These are phyloP conservation scores for Diaporthe sp. DNA, from an alignment of 2,329 filamentous ascomycete genomes.

Conservation along the genomic window DNA sequence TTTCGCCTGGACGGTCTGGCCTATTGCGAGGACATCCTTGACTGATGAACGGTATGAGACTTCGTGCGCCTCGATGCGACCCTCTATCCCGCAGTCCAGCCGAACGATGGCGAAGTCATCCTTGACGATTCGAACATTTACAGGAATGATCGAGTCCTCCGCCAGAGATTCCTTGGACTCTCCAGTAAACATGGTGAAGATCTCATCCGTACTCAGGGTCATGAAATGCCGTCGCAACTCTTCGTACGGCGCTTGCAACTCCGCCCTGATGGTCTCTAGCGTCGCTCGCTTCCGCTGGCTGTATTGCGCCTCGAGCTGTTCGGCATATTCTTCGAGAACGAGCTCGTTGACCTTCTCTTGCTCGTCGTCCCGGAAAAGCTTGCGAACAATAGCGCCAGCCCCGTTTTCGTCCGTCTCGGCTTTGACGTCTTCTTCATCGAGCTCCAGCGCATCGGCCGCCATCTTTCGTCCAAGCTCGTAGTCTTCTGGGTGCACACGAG, in stretches of 20 bases:
- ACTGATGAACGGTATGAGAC: slow-evolving; percentile 79
- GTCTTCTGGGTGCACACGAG: slow-evolving; percentile 96
- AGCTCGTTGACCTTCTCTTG: slow-evolving; percentile 97
- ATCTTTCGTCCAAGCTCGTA: slow-evolving; percentile 99
- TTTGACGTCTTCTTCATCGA: slow-evolving; percentile 98
- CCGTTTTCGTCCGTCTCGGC: slow-evolving; percentile 93
- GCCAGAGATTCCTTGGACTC: slow-evolving; percentile 86
- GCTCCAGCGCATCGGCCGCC: slow-evolving; percentile 94
- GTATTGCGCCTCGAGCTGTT: slow-evolving; percentile 92
- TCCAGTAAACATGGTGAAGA: slow-evolving; percentile 97
- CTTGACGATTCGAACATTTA: slow-evolving; percentile 88
- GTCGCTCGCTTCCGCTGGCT: slow-evolving; percentile 96
- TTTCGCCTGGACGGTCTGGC: slow-evolving; percentile 90
- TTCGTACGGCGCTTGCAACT: slow-evolving; percentile 92
- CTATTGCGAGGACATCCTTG: slow-evolving; percentile 77
- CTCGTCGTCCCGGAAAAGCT: slow-evolving; percentile 93
- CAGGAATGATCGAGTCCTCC: slow-evolving; percentile 92
- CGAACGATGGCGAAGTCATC: slow-evolving; percentile 94
- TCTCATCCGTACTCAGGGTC: slow-evolving; percentile 76
- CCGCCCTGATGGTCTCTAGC: slow-evolving; percentile 93
- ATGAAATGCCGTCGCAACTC: slow-evolving; percentile 87
- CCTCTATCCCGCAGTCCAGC: slow-evolving; percentile 94
- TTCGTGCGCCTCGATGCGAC: slow-evolving; percentile 84
- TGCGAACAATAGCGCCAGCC: slow-evolving; percentile 88
- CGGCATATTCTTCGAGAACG: slow-evolving; percentile 95